Evolutionary conservation across 768 basidiomycete genomes (phyloP), one percentile per base, ranked within the genome.

Genomic region (Pluteus cervinus): DNA sequence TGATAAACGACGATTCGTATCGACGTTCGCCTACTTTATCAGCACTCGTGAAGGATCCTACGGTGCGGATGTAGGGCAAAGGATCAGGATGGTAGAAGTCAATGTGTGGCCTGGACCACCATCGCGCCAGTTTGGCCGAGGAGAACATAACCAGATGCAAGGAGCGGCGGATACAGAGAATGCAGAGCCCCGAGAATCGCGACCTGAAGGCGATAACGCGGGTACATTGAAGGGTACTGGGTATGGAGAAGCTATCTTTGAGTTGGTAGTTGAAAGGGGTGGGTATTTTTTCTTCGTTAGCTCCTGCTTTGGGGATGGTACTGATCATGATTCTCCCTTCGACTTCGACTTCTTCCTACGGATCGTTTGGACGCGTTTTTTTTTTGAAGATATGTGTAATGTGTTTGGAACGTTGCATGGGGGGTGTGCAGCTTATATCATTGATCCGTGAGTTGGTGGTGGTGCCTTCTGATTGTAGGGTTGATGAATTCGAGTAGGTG

Each of bases 331-430:
- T n/a, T n/a, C n/a, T n/a, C n/a, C n/a, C n/a, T n/a, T n/a, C n/a
- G n/a, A n/a, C n/a, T n/a, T n/a, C n/a, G n/a, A n/a, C n/a, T n/a
- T n/a, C n/a, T n/a, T n/a, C n/a, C n/a, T n/a, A n/a, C n/a, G n/a
- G n/a, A n/a, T n/a, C n/a, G n/a, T n/a, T n/a, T n/a, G n/a, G n/a
- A n/a, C n/a, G n/a, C n/a, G 23, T 17, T 10, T 25, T 24, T 30
- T 14, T n/a, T 25, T 36, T 9, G 3, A 34, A 79, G 78, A 78
- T 37, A 79, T 80, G 76, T 59, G 74, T 42, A 79, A 79, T 34
- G 47, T 60, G 11, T 53, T 52, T 36, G 62, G 68, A 6, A 64
- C 57, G 12, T 39, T 80, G n/a, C 78, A 80, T 36, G 78, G 76
- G 2, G 76, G 62, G 4, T 79, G 76, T 47, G 66, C 71, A 4